Conservation (phyloP, 2,329 filamentous ascomycete species). For the Botrytis deweyae region DNA sequence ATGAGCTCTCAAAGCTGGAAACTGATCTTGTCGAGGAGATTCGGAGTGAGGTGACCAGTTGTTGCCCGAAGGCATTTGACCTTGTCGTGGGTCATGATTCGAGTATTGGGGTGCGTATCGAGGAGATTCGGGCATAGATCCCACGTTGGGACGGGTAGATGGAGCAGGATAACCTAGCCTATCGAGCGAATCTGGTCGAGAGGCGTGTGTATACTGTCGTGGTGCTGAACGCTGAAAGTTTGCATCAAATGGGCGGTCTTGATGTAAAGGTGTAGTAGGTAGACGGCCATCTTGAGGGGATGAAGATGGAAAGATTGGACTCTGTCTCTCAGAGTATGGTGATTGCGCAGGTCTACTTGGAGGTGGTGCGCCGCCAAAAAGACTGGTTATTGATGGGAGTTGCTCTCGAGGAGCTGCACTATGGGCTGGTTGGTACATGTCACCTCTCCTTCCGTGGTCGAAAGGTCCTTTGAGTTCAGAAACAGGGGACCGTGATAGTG, state of each 20-base stretch:
- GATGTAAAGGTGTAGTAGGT: constrained; percentile 32
- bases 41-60: constrained; percentile 38
- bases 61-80: constrained; percentile 28
- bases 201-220: constrained; percentile 29
- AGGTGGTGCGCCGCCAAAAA: constrained; percentile 35
- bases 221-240: constrained; percentile 34
- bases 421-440: constrained; percentile 33
- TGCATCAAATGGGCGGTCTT: constrained; percentile 33
- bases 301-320: constrained; percentile 35
- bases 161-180: constrained; percentile 34
- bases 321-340: constrained; percentile 37
- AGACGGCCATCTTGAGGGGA: constrained; percentile 35
- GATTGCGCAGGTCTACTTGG: constrained; percentile 31
- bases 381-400: constrained; percentile 39
- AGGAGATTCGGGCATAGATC: constrained; percentile 35
- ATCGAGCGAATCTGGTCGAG: constrained; percentile 33
- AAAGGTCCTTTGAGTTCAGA: constrained; percentile 24
- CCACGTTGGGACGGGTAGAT: constrained; percentile 23
- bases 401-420: constrained; percentile 34
- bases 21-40: constrained; percentile 30
- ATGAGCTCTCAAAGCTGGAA: constrained; percentile 35
- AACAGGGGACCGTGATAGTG: constrained; percentile 31
- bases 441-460: constrained; percentile 26
- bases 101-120: constrained; percentile 33
- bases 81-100: constrained; percentile 25